A percentile compares a stretch with the other conserved stretches of the same genome.
phyloP scores from a whole-genome alignment of 345 rosid genomes.

The Trapa bicornis region DNA sequence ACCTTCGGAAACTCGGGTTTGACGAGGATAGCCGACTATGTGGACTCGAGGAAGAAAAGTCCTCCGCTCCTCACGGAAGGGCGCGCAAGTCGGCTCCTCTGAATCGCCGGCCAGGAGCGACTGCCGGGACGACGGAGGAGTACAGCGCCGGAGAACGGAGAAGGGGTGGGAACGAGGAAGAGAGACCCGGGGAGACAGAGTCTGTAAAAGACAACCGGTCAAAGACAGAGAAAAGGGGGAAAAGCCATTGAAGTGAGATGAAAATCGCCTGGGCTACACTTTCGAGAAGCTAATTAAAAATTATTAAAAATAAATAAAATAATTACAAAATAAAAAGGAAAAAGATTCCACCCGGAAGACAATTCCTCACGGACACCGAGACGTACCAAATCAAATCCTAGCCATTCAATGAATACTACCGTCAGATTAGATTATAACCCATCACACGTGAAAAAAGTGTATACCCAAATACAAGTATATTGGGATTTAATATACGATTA shows the following conservation, averaged over 20 bases:
- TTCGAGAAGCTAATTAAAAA: constrained; percentile 1
- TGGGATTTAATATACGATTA: too few relatives aligned
- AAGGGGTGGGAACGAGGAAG: constrained; percentile 13
- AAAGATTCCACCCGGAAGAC: too few relatives aligned
- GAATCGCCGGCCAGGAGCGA: neutral
- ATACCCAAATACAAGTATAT: too few relatives aligned
- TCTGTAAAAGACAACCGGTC: constrained; percentile 17
- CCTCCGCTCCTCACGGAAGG: neutral
- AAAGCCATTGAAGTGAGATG: neutral
- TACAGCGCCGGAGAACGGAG: constrained; percentile 12
- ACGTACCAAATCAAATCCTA: too few relatives aligned
- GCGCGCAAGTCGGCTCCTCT: neutral
- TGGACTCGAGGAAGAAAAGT: constrained; percentile 4
- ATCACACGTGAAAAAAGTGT: too few relatives aligned
- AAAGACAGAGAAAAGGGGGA: constrained; percentile 8
- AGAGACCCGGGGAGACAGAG: constrained; percentile 17
- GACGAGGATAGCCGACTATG: neutral
- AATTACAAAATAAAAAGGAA: too few relatives aligned
- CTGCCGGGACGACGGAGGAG: constrained; percentile 4
- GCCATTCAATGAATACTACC: too few relatives aligned
- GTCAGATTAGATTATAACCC: too few relatives aligned
- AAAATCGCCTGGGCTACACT: constrained; percentile 6
- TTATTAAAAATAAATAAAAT: too few relatives aligned
- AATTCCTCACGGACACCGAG: too few relatives aligned
- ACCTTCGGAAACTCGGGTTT: neutral